phyloP scores from a whole-genome alignment of 2,329 filamentous ascomycete genomes.

The Alternaria arbusti region DNA sequence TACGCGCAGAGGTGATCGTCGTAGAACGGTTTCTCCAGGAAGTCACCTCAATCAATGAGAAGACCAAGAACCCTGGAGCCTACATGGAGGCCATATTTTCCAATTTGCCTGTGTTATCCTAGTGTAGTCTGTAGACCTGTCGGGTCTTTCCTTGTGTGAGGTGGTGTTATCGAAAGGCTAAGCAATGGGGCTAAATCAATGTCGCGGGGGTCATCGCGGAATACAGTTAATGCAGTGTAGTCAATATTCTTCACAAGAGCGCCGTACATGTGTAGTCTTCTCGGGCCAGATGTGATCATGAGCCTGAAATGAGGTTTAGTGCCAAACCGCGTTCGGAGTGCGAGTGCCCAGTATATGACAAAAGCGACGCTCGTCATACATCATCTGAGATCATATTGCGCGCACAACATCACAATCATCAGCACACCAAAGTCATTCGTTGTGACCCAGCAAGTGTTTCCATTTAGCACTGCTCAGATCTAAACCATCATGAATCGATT shows the following conservation, averaged over 20 bases:
- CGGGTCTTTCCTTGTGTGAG: background rate
- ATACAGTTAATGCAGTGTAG: background rate
- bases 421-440: slow-evolving; percentile 22
- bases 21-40: background rate
- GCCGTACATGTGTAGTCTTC: background rate
- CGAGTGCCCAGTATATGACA: background rate
- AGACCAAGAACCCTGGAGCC: background rate
- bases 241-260: background rate
- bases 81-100: background rate
- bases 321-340: background rate
- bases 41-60: background rate
- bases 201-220: background rate
- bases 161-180: background rate
- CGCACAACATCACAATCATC: slow-evolving; percentile 7
- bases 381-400: background rate
- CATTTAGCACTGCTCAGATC: slow-evolving; percentile 46
- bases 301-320: background rate
- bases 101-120: background rate
- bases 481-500: slow-evolving; percentile 43
- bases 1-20: background rate
- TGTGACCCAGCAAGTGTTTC: slow-evolving; percentile 43
- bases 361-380: background rate
- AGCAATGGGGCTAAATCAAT: background rate
- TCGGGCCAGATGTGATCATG: background rate
- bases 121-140: background rate